Conservation (phyloP, 441 rosid species). For the Melastoma candidum region DNA sequence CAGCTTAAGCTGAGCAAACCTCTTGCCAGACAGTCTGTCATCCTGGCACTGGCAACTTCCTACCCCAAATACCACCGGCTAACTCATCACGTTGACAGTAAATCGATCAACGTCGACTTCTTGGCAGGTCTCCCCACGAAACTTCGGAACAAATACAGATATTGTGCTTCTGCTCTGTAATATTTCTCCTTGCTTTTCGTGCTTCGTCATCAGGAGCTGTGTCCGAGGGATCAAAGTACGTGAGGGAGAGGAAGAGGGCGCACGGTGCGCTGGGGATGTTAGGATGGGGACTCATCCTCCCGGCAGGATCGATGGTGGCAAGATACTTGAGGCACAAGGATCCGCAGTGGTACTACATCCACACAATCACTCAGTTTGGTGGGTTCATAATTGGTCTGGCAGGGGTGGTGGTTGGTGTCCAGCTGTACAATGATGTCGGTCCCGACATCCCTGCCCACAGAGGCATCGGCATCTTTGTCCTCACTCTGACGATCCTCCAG, state of each 20-base stretch:
- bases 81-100: conserved; percentile 59
- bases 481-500: conserved; percentile 72
- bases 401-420: conserved; percentile 55
- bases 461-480: conserved; percentile 73
- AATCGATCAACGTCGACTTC: conserved; percentile 61
- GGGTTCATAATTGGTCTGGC: conserved; percentile 71
- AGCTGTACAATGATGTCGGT: conserved; percentile 40
- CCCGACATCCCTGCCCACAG: conserved; percentile 57
- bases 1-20: conserved; percentile 47
- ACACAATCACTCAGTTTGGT: conserved; percentile 48
- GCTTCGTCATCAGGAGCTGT: conserved; percentile 29
- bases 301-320: conserved; percentile 63
- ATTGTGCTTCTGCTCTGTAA: neutral
- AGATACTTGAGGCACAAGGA: conserved; percentile 78
- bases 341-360: conserved; percentile 83
- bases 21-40: conserved; percentile 45
- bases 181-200: neutral
- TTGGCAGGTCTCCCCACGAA: conserved; percentile 32
- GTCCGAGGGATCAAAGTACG: conserved; percentile 15
- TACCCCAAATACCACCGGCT: conserved; percentile 49
- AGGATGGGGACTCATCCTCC: conserved; percentile 79
- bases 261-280: conserved; percentile 67
- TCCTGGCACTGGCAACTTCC: conserved; percentile 56
- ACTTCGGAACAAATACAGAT: neutral
- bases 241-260: conserved; percentile 37